phyloP scores from a whole-genome alignment of 2,329 filamentous ascomycete genomes.

The Apiospora malaysiana region DNA sequence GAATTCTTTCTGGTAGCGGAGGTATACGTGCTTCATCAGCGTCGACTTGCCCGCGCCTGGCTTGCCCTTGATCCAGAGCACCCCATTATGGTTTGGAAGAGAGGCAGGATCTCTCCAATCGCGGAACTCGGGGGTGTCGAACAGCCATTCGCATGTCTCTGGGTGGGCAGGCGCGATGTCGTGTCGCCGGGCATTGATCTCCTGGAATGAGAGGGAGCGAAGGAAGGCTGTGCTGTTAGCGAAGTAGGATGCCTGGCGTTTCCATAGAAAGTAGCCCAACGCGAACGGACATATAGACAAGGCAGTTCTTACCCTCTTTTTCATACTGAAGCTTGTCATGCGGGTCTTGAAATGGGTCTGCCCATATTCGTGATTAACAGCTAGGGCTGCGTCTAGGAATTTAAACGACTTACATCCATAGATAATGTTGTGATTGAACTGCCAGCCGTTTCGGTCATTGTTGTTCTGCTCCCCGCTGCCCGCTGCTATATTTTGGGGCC shows the following conservation, averaged over 20 bases:
- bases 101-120: conserved; percentile 28
- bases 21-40: conserved; percentile 31
- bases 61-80: conserved; percentile 39
- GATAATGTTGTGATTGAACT: conserved; percentile 2
- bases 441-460: background rate
- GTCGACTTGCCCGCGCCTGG: conserved; percentile 37
- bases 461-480: background rate
- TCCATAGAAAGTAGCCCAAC: too few species aligned
- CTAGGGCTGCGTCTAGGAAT: background rate
- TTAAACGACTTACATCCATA: background rate
- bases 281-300: too few species aligned
- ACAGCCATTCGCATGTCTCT: conserved; percentile 34
- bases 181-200: conserved; percentile 29
- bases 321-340: too few species aligned
- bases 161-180: conserved; percentile 26
- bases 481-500: background rate
- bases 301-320: too few species aligned
- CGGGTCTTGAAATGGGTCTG: too few species aligned
- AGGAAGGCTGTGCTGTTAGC: too few species aligned
- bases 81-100: conserved; percentile 28
- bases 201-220: conserved; percentile 26
- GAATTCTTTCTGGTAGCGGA: conserved; percentile 21
- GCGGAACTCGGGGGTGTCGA: conserved; percentile 28
- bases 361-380: too few species aligned
- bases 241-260: too few species aligned